Evolutionary conservation across 768 basidiomycete species (phyloP).

Genomic region (Cystobasidium ongulense): DNA sequence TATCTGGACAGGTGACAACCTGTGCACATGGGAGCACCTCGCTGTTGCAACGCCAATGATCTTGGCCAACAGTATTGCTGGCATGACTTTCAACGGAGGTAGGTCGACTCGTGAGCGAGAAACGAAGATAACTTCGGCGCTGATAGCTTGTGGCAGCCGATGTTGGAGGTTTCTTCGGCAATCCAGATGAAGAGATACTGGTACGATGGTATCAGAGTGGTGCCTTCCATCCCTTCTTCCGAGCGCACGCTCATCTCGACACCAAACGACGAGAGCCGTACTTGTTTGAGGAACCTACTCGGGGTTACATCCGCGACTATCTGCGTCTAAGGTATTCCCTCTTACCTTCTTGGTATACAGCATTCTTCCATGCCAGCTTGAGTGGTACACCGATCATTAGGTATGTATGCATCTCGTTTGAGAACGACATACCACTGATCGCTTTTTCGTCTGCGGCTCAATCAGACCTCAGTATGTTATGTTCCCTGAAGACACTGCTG

Average conservation of each 20-base stretch:
- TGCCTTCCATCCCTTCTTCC: conserved; percentile 91
- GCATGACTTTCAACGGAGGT: conserved; percentile 89
- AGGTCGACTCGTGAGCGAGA: conserved; percentile 43
- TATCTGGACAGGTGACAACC: conserved; percentile 98
- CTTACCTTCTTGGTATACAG: conserved; percentile 94
- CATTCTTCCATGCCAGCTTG: conserved; percentile 77
- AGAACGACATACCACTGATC: neutral
- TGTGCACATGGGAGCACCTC: conserved; percentile 98
- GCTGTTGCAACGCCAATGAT: conserved; percentile 88
- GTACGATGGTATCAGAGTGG: conserved; percentile 97
- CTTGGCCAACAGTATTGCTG: conserved; percentile 73
- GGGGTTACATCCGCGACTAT: conserved; percentile 66
- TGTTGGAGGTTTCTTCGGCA: conserved; percentile 97
- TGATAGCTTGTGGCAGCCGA: conserved; percentile 57
- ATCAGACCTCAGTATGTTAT: conserved; percentile 85
- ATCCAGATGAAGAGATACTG: conserved; percentile 87
- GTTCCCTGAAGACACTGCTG: conserved; percentile 78
- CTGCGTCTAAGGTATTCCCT: conserved; percentile 75
- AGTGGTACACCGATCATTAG: conserved; percentile 68
- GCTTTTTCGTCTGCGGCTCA: neutral
- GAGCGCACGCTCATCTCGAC: conserved; percentile 95
- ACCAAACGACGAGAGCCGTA: conserved; percentile 96
- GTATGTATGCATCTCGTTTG: conserved; percentile 48
- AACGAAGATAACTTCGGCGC: neutral
- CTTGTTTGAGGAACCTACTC: conserved; percentile 80